A percentile compares a stretch with the other conserved stretches of the same genome.
These are phyloP conservation scores for Colletotrichum falcatum DNA, from an alignment of 2,329 filamentous ascomycete species.

Conservation along the genomic window DNA sequence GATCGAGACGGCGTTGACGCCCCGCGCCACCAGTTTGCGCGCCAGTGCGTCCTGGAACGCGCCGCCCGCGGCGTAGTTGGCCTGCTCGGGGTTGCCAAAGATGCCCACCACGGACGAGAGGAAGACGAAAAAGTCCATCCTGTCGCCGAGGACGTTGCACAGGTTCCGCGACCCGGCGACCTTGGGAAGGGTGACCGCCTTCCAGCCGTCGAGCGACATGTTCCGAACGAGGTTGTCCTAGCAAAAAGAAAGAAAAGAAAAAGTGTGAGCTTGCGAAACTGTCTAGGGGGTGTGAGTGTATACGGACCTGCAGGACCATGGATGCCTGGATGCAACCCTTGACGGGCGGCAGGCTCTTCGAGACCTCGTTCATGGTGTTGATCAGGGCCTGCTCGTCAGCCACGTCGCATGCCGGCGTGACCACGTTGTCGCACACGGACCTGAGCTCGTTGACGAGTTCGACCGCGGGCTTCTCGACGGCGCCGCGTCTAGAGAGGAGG, in stretches of 20 bases:
- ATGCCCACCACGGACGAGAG: constrained; percentile 49
- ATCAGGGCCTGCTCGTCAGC: constrained; percentile 27
- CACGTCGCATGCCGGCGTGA: constrained; percentile 42
- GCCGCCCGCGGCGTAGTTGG: constrained; percentile 60
- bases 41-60: constrained; percentile 57
- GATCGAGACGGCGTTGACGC: constrained; percentile 60
- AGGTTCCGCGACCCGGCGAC: constrained; percentile 49
- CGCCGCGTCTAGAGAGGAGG: constrained; percentile 47
- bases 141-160: constrained; percentile 47
- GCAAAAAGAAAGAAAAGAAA: no score
- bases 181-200: constrained; percentile 47
- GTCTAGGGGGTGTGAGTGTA: not conserved
- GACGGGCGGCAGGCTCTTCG: constrained; percentile 30
- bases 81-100: constrained; percentile 51
- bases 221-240: constrained; percentile 39
- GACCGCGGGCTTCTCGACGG: constrained; percentile 36
- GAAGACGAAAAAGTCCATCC: constrained; percentile 52
- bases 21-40: constrained; percentile 52
- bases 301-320: constrained; percentile 44
- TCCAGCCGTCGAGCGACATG: constrained; percentile 41
- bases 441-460: constrained; percentile 41
- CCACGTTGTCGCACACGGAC: constrained; percentile 20
- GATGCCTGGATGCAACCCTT: constrained; percentile 40
- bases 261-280: not conserved
- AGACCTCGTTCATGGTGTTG: constrained; percentile 3